phyloP scores from a whole-genome alignment of 108 stramenopile genomes.

The Chaetoceros tenuissimus region DNA sequence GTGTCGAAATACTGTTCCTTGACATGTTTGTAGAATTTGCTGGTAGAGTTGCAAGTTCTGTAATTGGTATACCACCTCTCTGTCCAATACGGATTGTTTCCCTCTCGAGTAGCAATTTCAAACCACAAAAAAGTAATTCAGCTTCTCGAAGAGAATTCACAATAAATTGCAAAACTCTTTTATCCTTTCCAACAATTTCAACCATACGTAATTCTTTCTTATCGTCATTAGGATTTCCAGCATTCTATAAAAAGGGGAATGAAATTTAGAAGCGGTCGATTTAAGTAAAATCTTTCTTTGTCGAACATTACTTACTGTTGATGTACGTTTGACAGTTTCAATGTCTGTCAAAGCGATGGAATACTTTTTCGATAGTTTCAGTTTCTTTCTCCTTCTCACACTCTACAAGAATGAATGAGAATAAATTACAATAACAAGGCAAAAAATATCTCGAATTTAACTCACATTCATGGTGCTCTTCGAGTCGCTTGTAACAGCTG shows the following conservation, averaged over 20 bases:
- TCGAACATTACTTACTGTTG: neutral
- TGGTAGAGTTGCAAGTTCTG: neutral
- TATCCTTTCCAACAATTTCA: slow-evolving; percentile 43
- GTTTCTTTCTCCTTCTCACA: slow-evolving; percentile 19
- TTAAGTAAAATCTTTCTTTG: neutral
- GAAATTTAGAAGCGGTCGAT: neutral
- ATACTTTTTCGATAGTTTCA: slow-evolving; percentile 65
- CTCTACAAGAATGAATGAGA: neutral
- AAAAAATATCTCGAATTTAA: slow-evolving; percentile 5
- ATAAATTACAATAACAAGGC: neutral
- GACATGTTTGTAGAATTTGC: neutral
- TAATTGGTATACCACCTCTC: slow-evolving; percentile 50
- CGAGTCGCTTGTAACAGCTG: slow-evolving; percentile 21
- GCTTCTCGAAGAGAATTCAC: slow-evolving; percentile 62
- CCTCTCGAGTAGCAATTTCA: slow-evolving; percentile 64
- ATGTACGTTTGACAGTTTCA: neutral
- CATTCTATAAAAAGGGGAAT: neutral
- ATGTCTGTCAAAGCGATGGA: slow-evolving; percentile 73
- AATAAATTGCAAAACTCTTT: slow-evolving; percentile 60
- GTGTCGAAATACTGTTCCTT: slow-evolving; percentile 32
- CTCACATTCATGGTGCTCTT: slow-evolving; percentile 21
- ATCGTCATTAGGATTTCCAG: neutral
- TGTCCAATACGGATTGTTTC: slow-evolving; percentile 66
- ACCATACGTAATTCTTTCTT: slow-evolving; percentile 27
- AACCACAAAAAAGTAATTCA: slow-evolving; percentile 56